A percentile compares a stretch with the other conserved stretches of the same genome.
Evolutionary conservation across 192 early-diverging fungal species (phyloP).

Genomic region (Cetraspora pellucida): DNA sequence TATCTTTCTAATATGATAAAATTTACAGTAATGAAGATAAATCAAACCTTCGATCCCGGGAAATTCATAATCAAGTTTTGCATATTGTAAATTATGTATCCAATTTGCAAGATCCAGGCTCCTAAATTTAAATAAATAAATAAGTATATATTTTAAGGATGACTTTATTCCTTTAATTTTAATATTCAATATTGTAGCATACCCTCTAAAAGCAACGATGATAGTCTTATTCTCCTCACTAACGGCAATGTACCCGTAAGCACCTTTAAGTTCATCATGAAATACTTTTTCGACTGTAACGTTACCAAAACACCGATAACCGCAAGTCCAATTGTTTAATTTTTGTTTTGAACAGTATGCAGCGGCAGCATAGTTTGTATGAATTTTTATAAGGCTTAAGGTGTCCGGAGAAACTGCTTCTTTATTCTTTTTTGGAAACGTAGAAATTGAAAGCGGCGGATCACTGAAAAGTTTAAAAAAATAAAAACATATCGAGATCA

Average conservation of each 20-base stretch:
- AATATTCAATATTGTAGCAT: background rate
- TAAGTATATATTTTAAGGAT: background rate
- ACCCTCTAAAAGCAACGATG: slow-evolving; percentile 21
- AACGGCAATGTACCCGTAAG: background rate
- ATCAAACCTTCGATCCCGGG: background rate
- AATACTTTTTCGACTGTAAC: slow-evolving; percentile 13
- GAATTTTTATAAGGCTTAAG: background rate
- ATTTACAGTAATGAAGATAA: background rate
- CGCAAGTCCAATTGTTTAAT: slow-evolving; percentile 5
- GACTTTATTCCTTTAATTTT: background rate
- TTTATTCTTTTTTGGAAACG: too few relatives aligned
- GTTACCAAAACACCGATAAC: slow-evolving; percentile 13
- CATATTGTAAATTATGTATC: slow-evolving; percentile 11
- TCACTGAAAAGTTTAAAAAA: too few relatives aligned
- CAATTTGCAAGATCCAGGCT: slow-evolving; percentile 11
- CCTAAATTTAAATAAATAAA: background rate
- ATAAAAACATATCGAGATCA: too few relatives aligned
- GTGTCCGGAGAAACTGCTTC: too few relatives aligned
- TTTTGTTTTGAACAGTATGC: background rate
- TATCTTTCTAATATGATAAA: background rate
- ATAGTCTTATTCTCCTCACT: background rate
- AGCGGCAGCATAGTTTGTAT: slow-evolving; percentile 13
- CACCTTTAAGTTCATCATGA: slow-evolving; percentile 19
- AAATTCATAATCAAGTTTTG: slow-evolving; percentile 19
- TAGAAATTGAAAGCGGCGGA: too few relatives aligned